Evolutionary conservation across 345 rosid genomes (phyloP).

Genomic region (thale cress (Arabidopsis thaliana)): TAIR10.1 NC_003075.7:12876001-12876500

Average conservation of each 20-base stretch:
- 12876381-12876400: conserved; percentile 91
- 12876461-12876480: conserved; percentile 35
- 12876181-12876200: conserved; percentile 75
- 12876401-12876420: conserved; percentile 66
- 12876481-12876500: background rate
- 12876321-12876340: conserved; percentile 46
- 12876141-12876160: conserved; percentile 89
- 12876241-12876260: conserved; percentile 70
- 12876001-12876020: conserved; percentile 67
- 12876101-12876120: background rate
- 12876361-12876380: conserved; percentile 87
- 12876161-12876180: conserved; percentile 81
- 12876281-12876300: background rate
- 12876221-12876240: conserved; percentile 69
- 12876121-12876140: background rate
- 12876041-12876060: conserved; percentile 79
- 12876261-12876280: conserved; percentile 69
- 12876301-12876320: background rate
- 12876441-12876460: conserved; percentile 40
- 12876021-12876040: conserved; percentile 81
- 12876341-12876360: conserved; percentile 78
- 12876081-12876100: conserved; percentile 4
- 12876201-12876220: conserved; percentile 75
- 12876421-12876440: conserved; percentile 44
- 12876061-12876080: background rate